These are phyloP conservation scores for Gymnopus androsaceus DNA, from an alignment of 1,284 basidiomycete genomes.

Conservation along the genomic window DNA sequence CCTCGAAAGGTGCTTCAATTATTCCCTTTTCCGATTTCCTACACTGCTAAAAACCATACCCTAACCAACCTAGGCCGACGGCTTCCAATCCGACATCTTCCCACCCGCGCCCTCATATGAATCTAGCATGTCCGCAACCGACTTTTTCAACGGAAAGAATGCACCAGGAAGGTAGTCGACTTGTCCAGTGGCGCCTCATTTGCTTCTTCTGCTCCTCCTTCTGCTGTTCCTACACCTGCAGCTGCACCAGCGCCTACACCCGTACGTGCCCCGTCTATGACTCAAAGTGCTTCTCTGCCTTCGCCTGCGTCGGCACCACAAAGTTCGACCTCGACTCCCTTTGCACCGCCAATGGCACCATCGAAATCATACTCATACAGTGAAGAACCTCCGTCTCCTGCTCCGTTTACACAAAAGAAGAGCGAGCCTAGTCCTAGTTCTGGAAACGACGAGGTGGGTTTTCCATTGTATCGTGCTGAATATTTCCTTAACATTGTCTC, in stretches of 20 bases:
- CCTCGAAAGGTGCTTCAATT: slow-evolving; percentile 71
- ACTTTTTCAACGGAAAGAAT: slow-evolving; percentile 87
- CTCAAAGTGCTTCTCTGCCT: slow-evolving; percentile 16
- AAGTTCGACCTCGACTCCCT: slow-evolving; percentile 12
- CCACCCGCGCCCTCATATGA: slow-evolving; percentile 86
- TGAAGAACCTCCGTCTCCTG: slow-evolving; percentile 20
- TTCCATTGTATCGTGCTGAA: too few species aligned
- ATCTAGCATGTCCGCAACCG: slow-evolving; percentile 77
- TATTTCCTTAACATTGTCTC: too few species aligned
- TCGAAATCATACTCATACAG: slow-evolving; percentile 15
- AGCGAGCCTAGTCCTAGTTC: too few species aligned
- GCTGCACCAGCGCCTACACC: slow-evolving; percentile 14
- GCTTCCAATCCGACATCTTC: slow-evolving; percentile 94
- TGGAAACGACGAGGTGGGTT: background rate
- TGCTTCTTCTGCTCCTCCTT: slow-evolving; percentile 28
- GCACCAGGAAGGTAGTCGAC: slow-evolving; percentile 71
- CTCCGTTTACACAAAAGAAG: slow-evolving; percentile 1
- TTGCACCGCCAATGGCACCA: slow-evolving; percentile 12
- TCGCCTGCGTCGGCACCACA: slow-evolving; percentile 24
- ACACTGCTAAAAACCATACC: too few species aligned
- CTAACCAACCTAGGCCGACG: slow-evolving; percentile 58
- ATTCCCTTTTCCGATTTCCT: slow-evolving; percentile 1
- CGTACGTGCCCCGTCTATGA: slow-evolving; percentile 12
- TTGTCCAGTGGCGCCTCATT: slow-evolving; percentile 37
- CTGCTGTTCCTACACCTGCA: slow-evolving; percentile 24